Evolutionary conservation across 2,329 filamentous ascomycete genomes (phyloP), one percentile per base, ranked within the genome.

Genomic region (Colletotrichum noveboracense): DNA sequence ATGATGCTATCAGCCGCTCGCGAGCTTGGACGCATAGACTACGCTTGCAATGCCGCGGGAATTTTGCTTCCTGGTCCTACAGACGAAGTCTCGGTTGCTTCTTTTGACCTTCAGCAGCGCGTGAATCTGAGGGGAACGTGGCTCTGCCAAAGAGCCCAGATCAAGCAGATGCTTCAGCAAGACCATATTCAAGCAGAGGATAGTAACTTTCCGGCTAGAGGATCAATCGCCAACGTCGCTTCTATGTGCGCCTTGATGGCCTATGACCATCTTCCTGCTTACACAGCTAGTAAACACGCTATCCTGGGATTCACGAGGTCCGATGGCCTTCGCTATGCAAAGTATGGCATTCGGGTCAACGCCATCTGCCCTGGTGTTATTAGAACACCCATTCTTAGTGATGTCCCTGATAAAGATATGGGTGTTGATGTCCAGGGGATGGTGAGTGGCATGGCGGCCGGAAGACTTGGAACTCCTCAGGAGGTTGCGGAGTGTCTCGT

Each of bases 1-100:
- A 52, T 52, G n/a, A 52, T 52, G n/a, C n/a, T 12, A 52, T 0
- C 43, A 21, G 43, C n/a, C 0, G 1, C 2, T 0, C n/a, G n/a
- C 43, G n/a, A 52, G 43, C n/a, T 52, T 21, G 43, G 43, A 1
- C 43, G 43, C n/a, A 52, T 52, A 52, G 43, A 52, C n/a, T 52
- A 52, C n/a, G 43, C 43, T 13, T 52, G 43, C n/a, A 52, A 52
- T 21, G 43, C 43, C n/a, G 43, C n/a, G 0, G 43, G 43, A 2
- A 52, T 52, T 2, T 13, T 52, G 1, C n/a, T 52, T 5, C 43
- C 43, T 21, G 43, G 43, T 12, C 43, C 43, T 0, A 52, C 43
- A 4, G 43, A 21, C 10, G 43, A 52, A 52, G 43, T 52, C 0
- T 52, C 43, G 16, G 43, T 52, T 21, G 18, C n/a, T 21, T 52